Conservation (phyloP, 768 basidiomycete genomes). For the Termitomyces sp. region DNA sequence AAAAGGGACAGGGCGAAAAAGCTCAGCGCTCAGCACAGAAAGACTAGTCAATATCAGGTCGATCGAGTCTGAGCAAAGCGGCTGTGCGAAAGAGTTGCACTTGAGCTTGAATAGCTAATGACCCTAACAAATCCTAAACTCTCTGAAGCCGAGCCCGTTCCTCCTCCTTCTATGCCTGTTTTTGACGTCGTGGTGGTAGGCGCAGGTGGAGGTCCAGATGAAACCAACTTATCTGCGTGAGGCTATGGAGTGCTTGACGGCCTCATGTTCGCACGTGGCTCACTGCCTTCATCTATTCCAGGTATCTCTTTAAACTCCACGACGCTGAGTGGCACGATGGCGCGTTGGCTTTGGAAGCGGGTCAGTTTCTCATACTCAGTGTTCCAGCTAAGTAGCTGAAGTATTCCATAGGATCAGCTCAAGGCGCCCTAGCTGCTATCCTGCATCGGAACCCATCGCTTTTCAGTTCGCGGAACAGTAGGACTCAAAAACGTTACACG, state of each 20-base stretch:
- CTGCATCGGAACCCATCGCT: conserved; percentile 51
- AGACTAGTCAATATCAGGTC: conserved; percentile 8
- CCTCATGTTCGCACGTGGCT: conserved; percentile 15
- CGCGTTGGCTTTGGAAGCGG: conserved; percentile 82
- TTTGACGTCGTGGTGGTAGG: conserved; percentile 79
- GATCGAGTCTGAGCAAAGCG: conserved; percentile 1
- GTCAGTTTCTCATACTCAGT: conserved; percentile 32
- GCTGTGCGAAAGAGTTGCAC: conserved; percentile 9
- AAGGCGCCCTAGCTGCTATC: conserved; percentile 69
- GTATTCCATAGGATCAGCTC: conserved; percentile 63
- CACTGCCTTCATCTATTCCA: conserved; percentile 25
- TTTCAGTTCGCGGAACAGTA: conserved; percentile 33
- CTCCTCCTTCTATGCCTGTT: conserved; percentile 27
- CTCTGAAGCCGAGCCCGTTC: not conserved
- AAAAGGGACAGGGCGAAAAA: not conserved
- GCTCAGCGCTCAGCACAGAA: not conserved
- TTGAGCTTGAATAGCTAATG: conserved; percentile 10
- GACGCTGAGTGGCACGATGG: conserved; percentile 72
- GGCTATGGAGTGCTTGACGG: conserved; percentile 21
- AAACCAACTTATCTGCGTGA: conserved; percentile 85
- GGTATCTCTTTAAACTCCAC: conserved; percentile 84
- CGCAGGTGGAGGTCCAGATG: conserved; percentile 85
- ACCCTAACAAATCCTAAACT: conserved; percentile 10
- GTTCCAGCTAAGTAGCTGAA: not conserved
- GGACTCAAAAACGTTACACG: conserved; percentile 24